phyloP scores from a whole-genome alignment of 345 rosid genomes.

The Camelina laxa region DNA sequence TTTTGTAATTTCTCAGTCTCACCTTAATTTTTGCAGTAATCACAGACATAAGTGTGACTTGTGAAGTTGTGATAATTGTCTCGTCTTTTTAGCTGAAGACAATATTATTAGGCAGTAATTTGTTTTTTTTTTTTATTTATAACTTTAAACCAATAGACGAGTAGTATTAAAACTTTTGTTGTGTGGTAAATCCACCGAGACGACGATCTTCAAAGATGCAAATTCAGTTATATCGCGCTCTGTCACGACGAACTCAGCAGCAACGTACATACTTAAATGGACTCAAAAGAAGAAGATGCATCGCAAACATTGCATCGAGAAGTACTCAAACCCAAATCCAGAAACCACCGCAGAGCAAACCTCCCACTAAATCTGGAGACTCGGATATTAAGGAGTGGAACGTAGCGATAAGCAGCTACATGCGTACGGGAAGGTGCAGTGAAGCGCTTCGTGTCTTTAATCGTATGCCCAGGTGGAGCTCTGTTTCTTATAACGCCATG shows the following conservation, averaged over 20 bases:
- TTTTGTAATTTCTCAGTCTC: no score
- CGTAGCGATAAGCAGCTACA: constrained; percentile 56
- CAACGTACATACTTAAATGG: constrained; percentile 5
- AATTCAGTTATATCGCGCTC: not conserved
- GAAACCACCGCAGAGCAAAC: constrained; percentile 24
- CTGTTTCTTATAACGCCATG: constrained; percentile 63
- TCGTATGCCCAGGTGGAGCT: constrained; percentile 63
- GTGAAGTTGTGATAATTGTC: no score
- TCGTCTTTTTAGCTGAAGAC: no score
- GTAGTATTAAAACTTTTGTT: no score
- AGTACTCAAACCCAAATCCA: not conserved
- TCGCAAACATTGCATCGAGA: constrained; percentile 19
- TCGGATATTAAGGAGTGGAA: constrained; percentile 58
- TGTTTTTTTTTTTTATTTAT: no score
- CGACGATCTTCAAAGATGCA: not conserved
- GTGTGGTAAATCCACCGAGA: no score
- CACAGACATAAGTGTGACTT: no score
- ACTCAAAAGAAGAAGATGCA: constrained; percentile 9
- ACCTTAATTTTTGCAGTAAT: no score
- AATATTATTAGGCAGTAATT: no score
- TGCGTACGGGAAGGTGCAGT: constrained; percentile 54
- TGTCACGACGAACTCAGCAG: constrained; percentile 6
- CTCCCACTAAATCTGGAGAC: constrained; percentile 30
- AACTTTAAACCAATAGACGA: no score
- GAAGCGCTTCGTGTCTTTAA: constrained; percentile 55